Base-by-base conservation (phyloP, 345 rosid genomes). In the Eucalyptus lansdowneana region DNA sequence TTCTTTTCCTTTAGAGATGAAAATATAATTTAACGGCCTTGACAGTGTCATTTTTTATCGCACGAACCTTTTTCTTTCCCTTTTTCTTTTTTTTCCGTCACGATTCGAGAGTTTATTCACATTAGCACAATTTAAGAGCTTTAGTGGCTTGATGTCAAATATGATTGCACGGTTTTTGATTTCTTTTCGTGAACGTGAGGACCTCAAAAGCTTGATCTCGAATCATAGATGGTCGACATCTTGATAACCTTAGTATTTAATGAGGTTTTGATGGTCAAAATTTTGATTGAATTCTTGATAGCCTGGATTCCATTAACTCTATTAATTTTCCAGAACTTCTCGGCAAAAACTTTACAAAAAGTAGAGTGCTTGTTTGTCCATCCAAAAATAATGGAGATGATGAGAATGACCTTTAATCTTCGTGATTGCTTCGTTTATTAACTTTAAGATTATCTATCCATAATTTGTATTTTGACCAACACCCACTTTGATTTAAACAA, bases 41-140 rank as follows among this genome's bases (percentile, higher is more conserved):
- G 24, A 69, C 0, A 1, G 24, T 69, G 44, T 17, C 11, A 34
- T 17, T 22, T 69, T 34, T 69, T 37, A 17, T 69, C 24, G 24
- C 44, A 69, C 2, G 13, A 17, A 17, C 25, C 2, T 37, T 17
- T 17, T 13, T 29, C 1, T 0, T 9, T 19, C 5, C 1, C 1
- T 5, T 0, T 16, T 17, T n/a, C n/a, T n/a, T n/a, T 5, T n/a
- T n/a, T 37, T 19, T 37, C 6, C 2, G 11, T 17, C 4, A 5
- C 22, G 2, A 17, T 34, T 9, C 7, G 7, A 34, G 24, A 31
- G 14, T 6, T 17, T 69, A 69, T 69, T 62, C 37, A 29, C 37
- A 7, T 62, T 29, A 62, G 19, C 16, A 65, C 76, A 65, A n/a
- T 65, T 14, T 14, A 65, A 65, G 21, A 17, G 76, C 9, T n/a